Evolutionary conservation across 768 basidiomycete species (phyloP).

Genomic region (Rhodotorula sphaerocarpa): DNA sequence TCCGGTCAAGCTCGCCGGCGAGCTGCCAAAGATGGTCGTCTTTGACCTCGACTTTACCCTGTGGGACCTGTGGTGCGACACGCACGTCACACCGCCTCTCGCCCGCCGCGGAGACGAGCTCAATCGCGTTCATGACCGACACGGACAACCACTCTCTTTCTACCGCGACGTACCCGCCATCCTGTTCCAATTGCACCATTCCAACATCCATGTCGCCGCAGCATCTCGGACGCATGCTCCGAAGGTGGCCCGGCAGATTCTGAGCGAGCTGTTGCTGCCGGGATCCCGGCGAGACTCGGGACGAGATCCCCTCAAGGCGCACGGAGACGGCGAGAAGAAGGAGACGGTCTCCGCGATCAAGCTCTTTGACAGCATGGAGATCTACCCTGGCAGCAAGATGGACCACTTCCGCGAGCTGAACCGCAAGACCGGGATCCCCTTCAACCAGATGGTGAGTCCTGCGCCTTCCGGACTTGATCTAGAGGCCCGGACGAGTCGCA

Average conservation of each 20-base stretch:
- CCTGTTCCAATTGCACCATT: slow-evolving; percentile 87
- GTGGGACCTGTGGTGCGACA: slow-evolving; percentile 38
- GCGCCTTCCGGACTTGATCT: background rate
- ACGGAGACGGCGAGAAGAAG: background rate
- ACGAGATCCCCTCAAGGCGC: slow-evolving; percentile 38
- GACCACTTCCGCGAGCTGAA: slow-evolving; percentile 70
- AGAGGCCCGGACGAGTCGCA: no score
- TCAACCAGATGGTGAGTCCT: slow-evolving; percentile 61
- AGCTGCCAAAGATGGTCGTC: slow-evolving; percentile 59
- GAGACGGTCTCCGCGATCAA: slow-evolving; percentile 38
- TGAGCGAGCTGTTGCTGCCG: slow-evolving; percentile 48
- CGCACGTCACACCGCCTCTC: slow-evolving; percentile 53
- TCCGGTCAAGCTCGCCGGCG: background rate
- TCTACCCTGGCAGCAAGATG: slow-evolving; percentile 46
- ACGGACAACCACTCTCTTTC: slow-evolving; percentile 9
- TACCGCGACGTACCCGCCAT: slow-evolving; percentile 55
- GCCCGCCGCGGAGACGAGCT: slow-evolving; percentile 42
- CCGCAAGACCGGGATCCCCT: slow-evolving; percentile 64
- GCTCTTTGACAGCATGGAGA: slow-evolving; percentile 46
- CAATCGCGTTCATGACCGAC: slow-evolving; percentile 43
- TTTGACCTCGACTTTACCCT: slow-evolving; percentile 66
- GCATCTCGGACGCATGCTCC: slow-evolving; percentile 74
- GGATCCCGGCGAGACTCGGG: slow-evolving; percentile 29
- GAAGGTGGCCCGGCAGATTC: slow-evolving; percentile 62
- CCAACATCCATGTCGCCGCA: slow-evolving; percentile 93